A percentile compares a stretch with the other conserved stretches of the same genome.
phyloP scores from a whole-genome alignment of 2,329 filamentous ascomycete species.

The Tolypocladium sp. region DNA sequence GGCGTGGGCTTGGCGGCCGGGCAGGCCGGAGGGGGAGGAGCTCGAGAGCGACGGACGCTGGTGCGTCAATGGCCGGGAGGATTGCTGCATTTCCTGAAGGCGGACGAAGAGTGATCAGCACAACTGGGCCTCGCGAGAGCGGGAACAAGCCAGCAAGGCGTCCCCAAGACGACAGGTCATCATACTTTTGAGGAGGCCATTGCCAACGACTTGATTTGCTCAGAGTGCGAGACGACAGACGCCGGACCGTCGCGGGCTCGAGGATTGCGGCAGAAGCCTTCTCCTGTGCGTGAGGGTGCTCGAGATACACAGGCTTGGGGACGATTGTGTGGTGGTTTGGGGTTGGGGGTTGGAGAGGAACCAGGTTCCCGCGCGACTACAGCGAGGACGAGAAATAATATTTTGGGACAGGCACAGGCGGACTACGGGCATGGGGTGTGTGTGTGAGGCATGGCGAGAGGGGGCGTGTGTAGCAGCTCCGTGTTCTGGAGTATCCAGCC shows the following conservation, averaged over 20 bases:
- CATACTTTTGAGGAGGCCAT: slow-evolving; percentile 57
- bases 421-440: slow-evolving; percentile 5
- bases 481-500: slow-evolving; percentile 12
- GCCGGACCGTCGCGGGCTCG: slow-evolving; percentile 20
- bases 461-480: slow-evolving; percentile 15
- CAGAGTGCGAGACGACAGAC: slow-evolving; percentile 21
- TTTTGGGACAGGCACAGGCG: slow-evolving; percentile 20
- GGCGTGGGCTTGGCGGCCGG: slow-evolving; percentile 52
- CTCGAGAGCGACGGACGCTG: slow-evolving; percentile 51
- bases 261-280: slow-evolving; percentile 14
- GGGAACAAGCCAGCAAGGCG: slow-evolving; percentile 17
- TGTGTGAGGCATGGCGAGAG: slow-evolving; percentile 10
- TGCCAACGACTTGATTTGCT: slow-evolving; percentile 30
- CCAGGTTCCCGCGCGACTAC: slow-evolving; percentile 6
- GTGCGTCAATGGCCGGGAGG: slow-evolving; percentile 58
- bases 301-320: background rate
- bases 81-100: slow-evolving; percentile 52
- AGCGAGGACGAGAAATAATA: slow-evolving; percentile 28
- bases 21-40: slow-evolving; percentile 48
- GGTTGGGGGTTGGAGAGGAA: slow-evolving; percentile 5
- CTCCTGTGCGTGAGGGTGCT: slow-evolving; percentile 4
- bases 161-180: slow-evolving; percentile 13
- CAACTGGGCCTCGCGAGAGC: slow-evolving; percentile 21
- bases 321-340: slow-evolving; percentile 1
- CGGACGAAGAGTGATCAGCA: slow-evolving; percentile 19